Evolutionary conservation across 73 alveolate genomes (phyloP).

Genomic region (Paramecium primaurelia): DNA sequence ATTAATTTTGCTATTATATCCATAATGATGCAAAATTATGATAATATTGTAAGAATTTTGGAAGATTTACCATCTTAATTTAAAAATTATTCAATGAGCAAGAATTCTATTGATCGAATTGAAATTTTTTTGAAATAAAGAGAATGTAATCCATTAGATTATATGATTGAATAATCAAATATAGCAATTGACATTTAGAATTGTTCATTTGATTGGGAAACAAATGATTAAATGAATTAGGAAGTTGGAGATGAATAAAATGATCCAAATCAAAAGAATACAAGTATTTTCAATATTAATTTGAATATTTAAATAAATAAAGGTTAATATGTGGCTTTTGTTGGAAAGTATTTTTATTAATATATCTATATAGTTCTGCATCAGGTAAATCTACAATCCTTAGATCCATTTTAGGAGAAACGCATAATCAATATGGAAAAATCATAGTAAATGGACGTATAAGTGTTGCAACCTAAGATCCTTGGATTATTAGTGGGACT

Average conservation of each 20-base stretch:
- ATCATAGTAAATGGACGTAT: background rate
- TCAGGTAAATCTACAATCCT: constrained; percentile 65
- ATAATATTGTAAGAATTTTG: background rate
- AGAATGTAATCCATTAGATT: background rate
- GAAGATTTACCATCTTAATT: background rate
- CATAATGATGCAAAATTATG: constrained; percentile 3
- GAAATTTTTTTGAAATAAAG: background rate
- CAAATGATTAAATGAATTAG: background rate
- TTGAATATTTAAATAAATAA: background rate
- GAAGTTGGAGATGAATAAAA: background rate
- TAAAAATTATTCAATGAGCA: background rate
- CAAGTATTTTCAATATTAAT: background rate
- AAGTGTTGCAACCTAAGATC: constrained; percentile 1
- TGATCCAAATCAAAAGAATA: background rate
- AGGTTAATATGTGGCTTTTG: constrained; percentile 34
- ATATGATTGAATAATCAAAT: background rate
- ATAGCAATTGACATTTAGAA: background rate
- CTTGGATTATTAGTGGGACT: background rate
- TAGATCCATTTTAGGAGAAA: constrained; percentile 84
- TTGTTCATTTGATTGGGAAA: too few relatives aligned
- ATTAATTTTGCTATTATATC: background rate
- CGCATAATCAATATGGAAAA: constrained; percentile 9
- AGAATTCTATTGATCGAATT: background rate
- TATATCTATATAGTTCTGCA: background rate
- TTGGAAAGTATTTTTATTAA: background rate